A percentile compares a stretch with the other conserved stretches of the same genome.
phyloP scores from a whole-genome alignment of 495 filamentous ascomycete species.

The Lasiosphaeria miniovina region DNA sequence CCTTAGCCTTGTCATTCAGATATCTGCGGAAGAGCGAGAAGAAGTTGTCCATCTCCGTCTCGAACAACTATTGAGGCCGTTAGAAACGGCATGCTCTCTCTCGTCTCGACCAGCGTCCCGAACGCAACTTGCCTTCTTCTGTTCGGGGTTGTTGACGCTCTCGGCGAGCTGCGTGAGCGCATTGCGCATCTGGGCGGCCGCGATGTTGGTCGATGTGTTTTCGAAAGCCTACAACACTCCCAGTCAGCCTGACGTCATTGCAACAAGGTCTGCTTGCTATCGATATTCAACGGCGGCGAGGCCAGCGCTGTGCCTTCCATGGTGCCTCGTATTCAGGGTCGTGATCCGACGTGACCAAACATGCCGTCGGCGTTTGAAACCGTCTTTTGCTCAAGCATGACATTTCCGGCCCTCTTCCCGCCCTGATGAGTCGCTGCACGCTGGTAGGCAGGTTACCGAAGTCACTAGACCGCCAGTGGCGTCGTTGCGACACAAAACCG shows the following conservation, averaged over 20 bases:
- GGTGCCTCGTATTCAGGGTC: no score
- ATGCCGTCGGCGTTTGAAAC: no score
- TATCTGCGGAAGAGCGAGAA: conserved; percentile 95
- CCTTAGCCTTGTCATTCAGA: conserved; percentile 98
- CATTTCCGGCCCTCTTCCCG: no score
- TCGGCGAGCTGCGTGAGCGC: conserved; percentile 88
- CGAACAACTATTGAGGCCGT: conserved; percentile 59
- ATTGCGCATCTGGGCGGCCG: conserved; percentile 98
- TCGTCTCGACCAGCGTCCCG: not conserved
- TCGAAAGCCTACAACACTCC: conserved; percentile 76
- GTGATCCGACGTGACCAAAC: no score
- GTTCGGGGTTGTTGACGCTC: conserved; percentile 72
- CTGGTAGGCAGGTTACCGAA: no score
- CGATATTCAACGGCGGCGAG: not conserved
- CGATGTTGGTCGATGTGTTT: conserved; percentile 97
- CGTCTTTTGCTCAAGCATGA: no score
- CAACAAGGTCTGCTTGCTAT: not conserved
- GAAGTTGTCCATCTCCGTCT: conserved; percentile 99
- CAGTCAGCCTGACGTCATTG: conserved; percentile 19
- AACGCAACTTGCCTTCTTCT: conserved; percentile 68
- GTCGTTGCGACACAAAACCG: no score
- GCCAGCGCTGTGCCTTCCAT: not conserved
- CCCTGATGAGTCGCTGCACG: no score
- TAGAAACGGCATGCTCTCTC: conserved; percentile 10
- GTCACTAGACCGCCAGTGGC: no score